A percentile compares a stretch with the other conserved stretches of the same genome.
These are phyloP conservation scores for Wickerhamiella australiensis DNA, from an alignment of 805 yeast genomes.

Conservation along the genomic window DNA sequence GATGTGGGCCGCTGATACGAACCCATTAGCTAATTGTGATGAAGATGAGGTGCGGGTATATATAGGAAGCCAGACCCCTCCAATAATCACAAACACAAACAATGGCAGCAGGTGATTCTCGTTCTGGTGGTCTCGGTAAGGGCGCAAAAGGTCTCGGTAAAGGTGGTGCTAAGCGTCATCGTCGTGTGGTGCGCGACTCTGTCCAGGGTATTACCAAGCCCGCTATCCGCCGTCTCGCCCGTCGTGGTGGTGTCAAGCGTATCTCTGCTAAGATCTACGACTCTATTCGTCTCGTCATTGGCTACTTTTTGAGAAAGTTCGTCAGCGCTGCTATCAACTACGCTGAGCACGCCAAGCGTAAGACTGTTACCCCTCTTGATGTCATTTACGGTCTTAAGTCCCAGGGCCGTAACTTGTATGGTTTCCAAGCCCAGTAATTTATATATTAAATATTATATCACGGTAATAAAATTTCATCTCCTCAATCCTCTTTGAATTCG, in stretches of 20 bases:
- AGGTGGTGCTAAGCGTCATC: slow-evolving; percentile 99
- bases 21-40: slow-evolving; percentile 2
- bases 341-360: slow-evolving; percentile 99
- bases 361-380: slow-evolving; percentile 97
- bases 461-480: not conserved
- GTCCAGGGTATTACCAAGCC: slow-evolving; percentile 99
- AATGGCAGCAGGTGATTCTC: not conserved
- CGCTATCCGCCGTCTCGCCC: slow-evolving; percentile 98
- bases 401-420: slow-evolving; percentile 99
- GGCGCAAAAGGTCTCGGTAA: slow-evolving; percentile 99
- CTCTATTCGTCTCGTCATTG: slow-evolving; percentile 94
- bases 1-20: slow-evolving; percentile 8
- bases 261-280: slow-evolving; percentile 97
- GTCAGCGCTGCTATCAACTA: slow-evolving; percentile 99
- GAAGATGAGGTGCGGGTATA: not conserved
- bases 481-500: no score
- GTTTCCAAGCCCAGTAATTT: slow-evolving; percentile 36
- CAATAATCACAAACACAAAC: not conserved
- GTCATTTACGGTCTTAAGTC: slow-evolving; percentile 99
- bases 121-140: slow-evolving; percentile 80
- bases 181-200: slow-evolving; percentile 98
- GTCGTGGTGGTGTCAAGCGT: slow-evolving; percentile 99
- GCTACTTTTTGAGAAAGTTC: slow-evolving; percentile 90
- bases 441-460: not conserved
- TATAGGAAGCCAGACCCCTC: not conserved